Base-by-base conservation (phyloP, 1,139 yeast genomes). In the Tardiomyces depauwii region DNA sequence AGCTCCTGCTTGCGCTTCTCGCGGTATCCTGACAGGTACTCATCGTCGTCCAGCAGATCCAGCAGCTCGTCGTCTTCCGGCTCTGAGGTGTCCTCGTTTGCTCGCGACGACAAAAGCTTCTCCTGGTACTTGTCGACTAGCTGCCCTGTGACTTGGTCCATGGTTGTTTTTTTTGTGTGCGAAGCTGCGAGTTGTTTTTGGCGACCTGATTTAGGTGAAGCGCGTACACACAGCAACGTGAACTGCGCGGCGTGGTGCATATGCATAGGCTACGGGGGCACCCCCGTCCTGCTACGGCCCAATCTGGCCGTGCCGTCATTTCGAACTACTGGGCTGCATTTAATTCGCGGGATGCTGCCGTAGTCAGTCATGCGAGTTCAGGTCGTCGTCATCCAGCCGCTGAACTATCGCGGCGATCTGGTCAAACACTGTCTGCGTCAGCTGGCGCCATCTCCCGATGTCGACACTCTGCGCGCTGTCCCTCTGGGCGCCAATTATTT, bases 21-120 rank as follows among this genome's bases (percentile, higher is more conserved):
- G 60, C 96, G 71, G 60, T 86, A 86, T 33, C 82, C 87, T 61
- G 83, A 89, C 51, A 85, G 67, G 51, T 83, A 85, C 23, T 77
- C 76, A 62, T 84, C 85, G 54, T 85, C 80, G 19, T 36, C 79
- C 45, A 95, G 68, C 32, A 82, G 48, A 18, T 61, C 65, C 40
- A 60, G 50, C 33, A 60, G 55, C 19, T 60, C 65, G 33, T 62
- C 61, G 43, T 60, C 63, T 45, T 60, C 64, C 12, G 52, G 40
- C 10, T 57, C 61, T 3, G 47, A 42, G 11, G 60, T 64, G 33
- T 62, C 61, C 42, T 60, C 63, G 10, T 52, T 36, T 11, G 55
- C 60, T 5, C 30, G 18, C 12, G 19, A n/a, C 27, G 33, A 30
- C 21, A 41, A 12, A 5, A 41, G 43, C 13, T 41, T 30, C 5